Evolutionary conservation across 108 stramenopile genomes (phyloP).

Genomic region (Nitzschia sp.): DNA sequence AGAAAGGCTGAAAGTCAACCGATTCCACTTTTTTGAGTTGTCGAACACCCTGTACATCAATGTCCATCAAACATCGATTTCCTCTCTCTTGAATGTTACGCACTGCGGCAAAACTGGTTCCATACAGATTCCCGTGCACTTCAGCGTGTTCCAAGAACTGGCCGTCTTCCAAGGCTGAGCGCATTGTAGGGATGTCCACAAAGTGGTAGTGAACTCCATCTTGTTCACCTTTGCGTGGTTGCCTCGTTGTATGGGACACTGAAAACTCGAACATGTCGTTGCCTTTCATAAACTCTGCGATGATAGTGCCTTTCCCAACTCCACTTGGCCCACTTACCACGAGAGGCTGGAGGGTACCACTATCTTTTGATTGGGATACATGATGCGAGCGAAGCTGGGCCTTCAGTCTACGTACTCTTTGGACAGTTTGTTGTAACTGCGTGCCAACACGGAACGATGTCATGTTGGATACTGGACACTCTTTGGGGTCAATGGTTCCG

Average conservation of each 20-base stretch:
- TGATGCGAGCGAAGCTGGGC: too few relatives aligned
- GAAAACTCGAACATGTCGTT: conserved; percentile 74
- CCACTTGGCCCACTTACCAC: conserved; percentile 57
- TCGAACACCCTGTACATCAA: conserved; percentile 89
- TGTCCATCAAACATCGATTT: conserved; percentile 89
- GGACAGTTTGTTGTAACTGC: too few relatives aligned
- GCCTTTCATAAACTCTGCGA: conserved; percentile 65
- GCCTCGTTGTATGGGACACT: conserved; percentile 91
- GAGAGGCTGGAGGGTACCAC: conserved; percentile 32
- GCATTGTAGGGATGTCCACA: conserved; percentile 49
- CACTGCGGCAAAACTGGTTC: conserved; percentile 84
- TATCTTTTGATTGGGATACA: too few relatives aligned
- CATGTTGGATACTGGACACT: too few relatives aligned
- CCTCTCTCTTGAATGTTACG: conserved; percentile 51
- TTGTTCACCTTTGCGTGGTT: conserved; percentile 82
- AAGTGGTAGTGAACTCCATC: conserved; percentile 94
- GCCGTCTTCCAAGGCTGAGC: conserved; percentile 17
- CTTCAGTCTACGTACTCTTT: too few relatives aligned
- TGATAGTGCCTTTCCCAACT: conserved; percentile 66
- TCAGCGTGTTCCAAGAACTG: conserved; percentile 90
- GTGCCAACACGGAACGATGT: too few relatives aligned
- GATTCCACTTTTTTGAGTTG: conserved; percentile 50
- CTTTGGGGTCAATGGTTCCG: too few relatives aligned
- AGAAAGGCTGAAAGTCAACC: conserved; percentile 47
- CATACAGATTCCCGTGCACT: conserved; percentile 97